Evolutionary conservation across 192 early-diverging fungal species (phyloP), one percentile per base, ranked within the genome.

Genomic region (Oehlia diaphana): DNA sequence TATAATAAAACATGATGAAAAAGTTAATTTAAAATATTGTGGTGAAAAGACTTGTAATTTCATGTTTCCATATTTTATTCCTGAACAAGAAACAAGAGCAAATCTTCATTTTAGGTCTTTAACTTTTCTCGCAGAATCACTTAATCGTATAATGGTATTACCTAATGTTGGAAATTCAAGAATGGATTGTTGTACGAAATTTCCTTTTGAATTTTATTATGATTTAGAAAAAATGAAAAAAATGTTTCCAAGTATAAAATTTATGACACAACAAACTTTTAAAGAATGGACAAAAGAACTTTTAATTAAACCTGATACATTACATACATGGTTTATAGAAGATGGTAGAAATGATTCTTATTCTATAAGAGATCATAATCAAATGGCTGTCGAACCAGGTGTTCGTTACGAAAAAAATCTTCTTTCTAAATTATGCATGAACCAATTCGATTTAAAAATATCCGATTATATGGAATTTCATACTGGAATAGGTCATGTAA

Each of bases 191-290:
- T 74, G 73, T 39, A 6, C 47, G 16, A 3, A 9, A 37, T 61
- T 33, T 74, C 4, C 28, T 23, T 74, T 74, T 21, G 73, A 53
- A 26, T 74, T 58, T 74, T 74, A 74, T 74, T 74, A 74, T 62
- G 47, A 50, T 74, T 33, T 61, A 6, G 26, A 61, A 19, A 12
- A 14, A 53, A 33, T 74, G 13, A 26, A 61, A 14, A 10, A 53
- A 16, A 16, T n/a, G 16, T 74, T 39, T 74, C 72, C 72, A 14
- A 28, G 13, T 2, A 6, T 53, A 26, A 49, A 23, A 28, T 74
- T 74, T 14, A 74, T 74, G 49, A 58, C 44, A 26, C 72, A 58
- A 74, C 13, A 23, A 28, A 21, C 44, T n/a, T 74, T 74, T 53
- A 21, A 21, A 58, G 8, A 61, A 37, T 74, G 72, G 72, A 58